These are phyloP conservation scores for Stipa capillata DNA, from an alignment of 176 grass and related monocot species.

Conservation along the genomic window DNA sequence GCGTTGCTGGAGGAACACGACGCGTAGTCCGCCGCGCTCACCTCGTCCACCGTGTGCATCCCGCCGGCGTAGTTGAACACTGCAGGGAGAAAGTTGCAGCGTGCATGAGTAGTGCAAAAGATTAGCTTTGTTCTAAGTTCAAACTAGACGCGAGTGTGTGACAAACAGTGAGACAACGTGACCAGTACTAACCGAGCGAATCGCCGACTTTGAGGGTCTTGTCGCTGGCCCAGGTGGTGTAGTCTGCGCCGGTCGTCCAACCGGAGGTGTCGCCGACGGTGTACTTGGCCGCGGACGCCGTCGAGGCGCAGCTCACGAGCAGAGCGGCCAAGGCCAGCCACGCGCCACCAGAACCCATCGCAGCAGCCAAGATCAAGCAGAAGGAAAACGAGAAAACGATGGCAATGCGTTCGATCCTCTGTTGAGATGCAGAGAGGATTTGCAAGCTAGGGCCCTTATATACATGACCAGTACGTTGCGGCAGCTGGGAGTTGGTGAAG, in stretches of 20 bases:
- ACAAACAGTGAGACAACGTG: not conserved
- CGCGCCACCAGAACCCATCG: conserved; percentile 31
- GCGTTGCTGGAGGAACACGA: conserved; percentile 51
- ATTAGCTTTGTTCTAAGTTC: no score
- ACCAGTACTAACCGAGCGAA: conserved; percentile 42
- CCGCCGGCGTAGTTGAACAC: conserved; percentile 58
- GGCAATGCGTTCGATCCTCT: not conserved
- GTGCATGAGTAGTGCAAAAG: not conserved
- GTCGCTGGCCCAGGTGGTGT: conserved; percentile 60
- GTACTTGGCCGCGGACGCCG: conserved; percentile 42
- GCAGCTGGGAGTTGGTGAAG: conserved; percentile 41
- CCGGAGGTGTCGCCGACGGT: conserved; percentile 69
- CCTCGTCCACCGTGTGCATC: conserved; percentile 56
- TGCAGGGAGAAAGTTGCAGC: not conserved
- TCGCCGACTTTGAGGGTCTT: conserved; percentile 49
- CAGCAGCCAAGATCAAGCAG: not conserved
- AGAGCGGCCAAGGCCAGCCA: conserved; percentile 32
- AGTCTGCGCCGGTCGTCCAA: conserved; percentile 55
- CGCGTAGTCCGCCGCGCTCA: conserved; percentile 63
- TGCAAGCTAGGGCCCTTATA: conserved; percentile 28
- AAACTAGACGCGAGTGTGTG: not conserved
- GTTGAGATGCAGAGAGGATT: not conserved
- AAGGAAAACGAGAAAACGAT: not conserved
- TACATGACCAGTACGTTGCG: conserved; percentile 14
- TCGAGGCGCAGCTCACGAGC: conserved; percentile 31